Conservation (phyloP, 2,329 filamentous ascomycete genomes). For the Hawksworthiomyces lignivorus region DNA sequence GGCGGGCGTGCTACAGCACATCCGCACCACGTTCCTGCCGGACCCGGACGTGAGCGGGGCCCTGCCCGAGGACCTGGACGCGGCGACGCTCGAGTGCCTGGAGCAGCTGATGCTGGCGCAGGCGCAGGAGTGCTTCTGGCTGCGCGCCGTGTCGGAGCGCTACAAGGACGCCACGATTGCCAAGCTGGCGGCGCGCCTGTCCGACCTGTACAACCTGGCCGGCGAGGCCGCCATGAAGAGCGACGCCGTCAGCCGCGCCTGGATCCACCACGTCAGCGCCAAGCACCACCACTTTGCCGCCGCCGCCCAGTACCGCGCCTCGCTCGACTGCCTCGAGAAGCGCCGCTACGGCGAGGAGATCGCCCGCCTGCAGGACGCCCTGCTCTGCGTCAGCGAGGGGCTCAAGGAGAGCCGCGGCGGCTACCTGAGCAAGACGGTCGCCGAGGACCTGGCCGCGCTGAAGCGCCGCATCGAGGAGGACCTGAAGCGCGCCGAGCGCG, state of each 20-base stretch:
- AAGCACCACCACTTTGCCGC: conserved; percentile 97
- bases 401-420: conserved; percentile 67
- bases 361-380: conserved; percentile 72
- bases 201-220: conserved; percentile 79
- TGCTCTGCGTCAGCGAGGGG: conserved; percentile 76
- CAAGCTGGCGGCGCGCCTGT: conserved; percentile 80
- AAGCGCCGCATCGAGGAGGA: conserved; percentile 81
- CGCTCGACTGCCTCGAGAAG: conserved; percentile 88
- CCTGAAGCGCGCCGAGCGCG: conserved; percentile 84
- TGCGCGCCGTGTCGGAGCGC: conserved; percentile 88
- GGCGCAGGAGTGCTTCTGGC: conserved; percentile 96
- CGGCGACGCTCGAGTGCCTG: conserved; percentile 74
- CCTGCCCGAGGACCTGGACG: conserved; percentile 93
- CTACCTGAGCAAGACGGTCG: conserved; percentile 73
- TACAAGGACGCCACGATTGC: conserved; percentile 90
- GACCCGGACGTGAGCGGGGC: conserved; percentile 71
- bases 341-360: conserved; percentile 93
- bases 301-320: conserved; percentile 86
- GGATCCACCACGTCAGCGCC: conserved; percentile 96
- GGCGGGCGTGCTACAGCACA: conserved; percentile 73
- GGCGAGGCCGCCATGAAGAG: conserved; percentile 83
- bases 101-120: conserved; percentile 82
- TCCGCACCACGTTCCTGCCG: conserved; percentile 69
- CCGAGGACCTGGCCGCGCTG: conserved; percentile 73
- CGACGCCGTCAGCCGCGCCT: conserved; percentile 81